These are phyloP conservation scores for Cordia subcordata DNA, from an alignment of 257 asterid species.

Conservation along the genomic window DNA sequence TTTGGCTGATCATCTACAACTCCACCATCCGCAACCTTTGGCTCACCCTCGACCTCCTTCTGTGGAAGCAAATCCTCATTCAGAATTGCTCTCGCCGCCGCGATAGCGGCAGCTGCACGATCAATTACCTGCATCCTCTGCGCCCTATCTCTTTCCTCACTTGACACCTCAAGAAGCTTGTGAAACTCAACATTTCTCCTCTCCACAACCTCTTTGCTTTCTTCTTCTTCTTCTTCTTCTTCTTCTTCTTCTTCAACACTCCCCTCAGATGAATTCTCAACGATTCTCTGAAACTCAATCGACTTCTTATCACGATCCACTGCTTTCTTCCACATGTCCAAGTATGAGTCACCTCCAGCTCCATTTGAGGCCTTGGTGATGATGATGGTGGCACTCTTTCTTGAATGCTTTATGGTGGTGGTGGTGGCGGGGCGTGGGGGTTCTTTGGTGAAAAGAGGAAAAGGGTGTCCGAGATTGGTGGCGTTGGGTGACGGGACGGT, in stretches of 20 bases:
- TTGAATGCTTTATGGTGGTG: constrained; percentile 4
- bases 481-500: constrained; percentile 24
- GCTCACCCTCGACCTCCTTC: constrained; percentile 26
- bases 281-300: constrained; percentile 51
- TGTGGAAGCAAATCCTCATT: constrained; percentile 40
- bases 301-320: constrained; percentile 63
- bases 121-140: constrained; percentile 92
- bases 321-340: constrained; percentile 94
- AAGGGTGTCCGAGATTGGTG: constrained; percentile 22
- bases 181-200: constrained; percentile 55
- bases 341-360: constrained; percentile 48
- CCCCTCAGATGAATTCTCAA: constrained; percentile 23
- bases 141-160: constrained; percentile 72
- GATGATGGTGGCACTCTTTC: constrained; percentile 12
- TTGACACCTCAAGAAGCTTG: constrained; percentile 61
- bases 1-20: constrained; percentile 24
- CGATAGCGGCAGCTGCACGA: constrained; percentile 97
- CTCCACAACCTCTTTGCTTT: constrained; percentile 42
- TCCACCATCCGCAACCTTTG: constrained; percentile 13
- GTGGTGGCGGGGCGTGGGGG: constrained; percentile 11
- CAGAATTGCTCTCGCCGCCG: constrained; percentile 77
- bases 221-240: constrained; percentile 15
- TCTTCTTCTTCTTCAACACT: not conserved
- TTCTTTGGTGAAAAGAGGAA: constrained; percentile 16
- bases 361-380: constrained; percentile 36